Base-by-base conservation (phyloP, 192 early-diverging fungal genomes). In the Coemansia asiatica region DNA sequence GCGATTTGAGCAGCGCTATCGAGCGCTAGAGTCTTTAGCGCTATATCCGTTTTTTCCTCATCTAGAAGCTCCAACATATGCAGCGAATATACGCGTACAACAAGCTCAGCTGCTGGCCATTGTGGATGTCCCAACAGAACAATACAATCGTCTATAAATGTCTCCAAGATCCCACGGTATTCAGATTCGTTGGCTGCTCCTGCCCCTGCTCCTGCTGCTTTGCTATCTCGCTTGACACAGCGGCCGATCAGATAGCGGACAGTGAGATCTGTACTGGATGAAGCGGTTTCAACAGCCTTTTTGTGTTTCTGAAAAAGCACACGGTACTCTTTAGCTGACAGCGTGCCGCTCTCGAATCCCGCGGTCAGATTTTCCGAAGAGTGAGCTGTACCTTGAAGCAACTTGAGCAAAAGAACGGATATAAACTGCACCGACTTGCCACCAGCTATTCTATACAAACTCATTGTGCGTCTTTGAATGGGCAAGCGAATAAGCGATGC, bases 41-140 rank as follows among this genome's bases (percentile, higher is more conserved):
- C 65, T 16, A 72, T 69, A 25, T 89, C 88, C 0, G 87, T 61
- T 56, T 86, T 85, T 4, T 87, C 74, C 48, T 89, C 88, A 29
- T 89, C 89, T 8, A 90, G 63, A 47, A 81, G 74, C 23, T 83
- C 85, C n/a, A 86, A 86, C 77, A 94, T 79, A 7, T 92, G 80
- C 35, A 84, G 85, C 36, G 86, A 89, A 46, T 90, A 89, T 10
- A 90, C 68, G 25, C 85, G 70, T 5, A 92, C 59, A 47, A 89
- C 84, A 15, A 92, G 63, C 55, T 94, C 92, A 0, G 95, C 91
- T 6, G 83, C 89, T 0, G 95, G 95, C 95, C 95, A 97, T 40
- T 95, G 93, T 3, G 94, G 94, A 16, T 90, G 88, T 19, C 88
- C 85, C 36, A 94, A 72, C 1, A 94, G 85, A 4, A 70, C 65